phyloP scores from a whole-genome alignment of 2,329 filamentous ascomycete genomes.

The Fusarium sp. region DNA sequence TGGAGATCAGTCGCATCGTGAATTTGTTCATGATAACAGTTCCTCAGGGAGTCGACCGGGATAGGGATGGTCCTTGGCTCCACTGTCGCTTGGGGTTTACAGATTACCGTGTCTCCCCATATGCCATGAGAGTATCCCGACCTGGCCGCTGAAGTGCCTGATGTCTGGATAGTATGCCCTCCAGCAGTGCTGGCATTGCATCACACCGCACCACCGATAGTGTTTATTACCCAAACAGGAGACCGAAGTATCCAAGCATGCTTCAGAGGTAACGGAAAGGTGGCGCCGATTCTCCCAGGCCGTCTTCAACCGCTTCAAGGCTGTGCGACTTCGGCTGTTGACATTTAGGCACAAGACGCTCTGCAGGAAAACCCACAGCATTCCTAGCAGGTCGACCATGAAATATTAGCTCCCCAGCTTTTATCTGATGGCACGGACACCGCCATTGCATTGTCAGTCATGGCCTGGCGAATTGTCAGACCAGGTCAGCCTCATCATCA shows the following conservation, averaged over 20 bases:
- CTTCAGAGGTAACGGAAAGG: neutral
- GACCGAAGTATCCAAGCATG: neutral
- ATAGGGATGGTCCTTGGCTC: constrained; percentile 1
- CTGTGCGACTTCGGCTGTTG: constrained; percentile 23
- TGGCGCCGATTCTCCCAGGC: neutral
- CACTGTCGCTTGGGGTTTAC: constrained; percentile 15
- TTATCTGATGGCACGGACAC: constrained; percentile 28
- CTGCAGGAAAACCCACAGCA: constrained; percentile 16
- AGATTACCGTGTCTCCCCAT: neutral
- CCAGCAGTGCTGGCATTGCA: neutral
- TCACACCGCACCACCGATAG: constrained; percentile 3
- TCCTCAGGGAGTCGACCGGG: constrained; percentile 10
- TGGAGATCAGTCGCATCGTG: constrained; percentile 22
- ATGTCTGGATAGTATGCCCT: constrained; percentile 2
- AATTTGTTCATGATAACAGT: constrained; percentile 31
- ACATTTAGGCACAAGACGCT: constrained; percentile 19
- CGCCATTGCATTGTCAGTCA: constrained; percentile 33
- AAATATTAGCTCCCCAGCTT: constrained; percentile 17
- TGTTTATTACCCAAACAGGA: constrained; percentile 1
- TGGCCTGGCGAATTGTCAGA: constrained; percentile 17
- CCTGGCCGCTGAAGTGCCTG: constrained; percentile 13
- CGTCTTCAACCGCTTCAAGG: neutral
- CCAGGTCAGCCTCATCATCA: constrained; percentile 28
- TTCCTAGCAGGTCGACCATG: constrained; percentile 8
- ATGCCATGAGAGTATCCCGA: neutral